phyloP scores from a whole-genome alignment of 1,139 yeast species.

The Zygoascus hellenicus region DNA sequence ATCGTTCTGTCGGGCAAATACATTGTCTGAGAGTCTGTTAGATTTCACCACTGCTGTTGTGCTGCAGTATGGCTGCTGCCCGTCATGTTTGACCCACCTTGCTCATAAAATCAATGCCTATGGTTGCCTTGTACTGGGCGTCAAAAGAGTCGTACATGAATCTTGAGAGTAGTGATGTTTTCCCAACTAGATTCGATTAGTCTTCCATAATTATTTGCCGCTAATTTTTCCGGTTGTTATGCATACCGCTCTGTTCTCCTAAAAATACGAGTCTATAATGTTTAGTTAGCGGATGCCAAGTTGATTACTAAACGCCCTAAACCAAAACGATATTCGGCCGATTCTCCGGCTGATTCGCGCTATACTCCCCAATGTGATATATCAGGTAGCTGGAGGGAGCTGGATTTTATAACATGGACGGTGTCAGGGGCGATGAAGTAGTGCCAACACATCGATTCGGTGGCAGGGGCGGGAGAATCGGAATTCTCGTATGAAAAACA shows the following conservation, averaged over 20 bases:
- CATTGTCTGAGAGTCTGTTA: conserved; percentile 43
- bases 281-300: too few species aligned
- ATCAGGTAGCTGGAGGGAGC: too few species aligned
- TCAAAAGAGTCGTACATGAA: conserved; percentile 99
- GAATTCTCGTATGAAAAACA: too few species aligned
- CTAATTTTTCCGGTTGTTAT: not conserved
- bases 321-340: too few species aligned
- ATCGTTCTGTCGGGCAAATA: conserved; percentile 70
- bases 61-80: not conserved
- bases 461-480: too few species aligned
- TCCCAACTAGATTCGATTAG: conserved; percentile 52
- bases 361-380: too few species aligned
- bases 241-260: conserved; percentile 87
- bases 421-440: too few species aligned
- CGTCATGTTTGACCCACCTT: conserved; percentile 36
- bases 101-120: conserved; percentile 91
- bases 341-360: too few species aligned
- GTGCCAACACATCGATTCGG: too few species aligned
- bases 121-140: conserved; percentile 82
- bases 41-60: not conserved
- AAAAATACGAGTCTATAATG: conserved; percentile 72
- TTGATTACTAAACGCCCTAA: too few species aligned
- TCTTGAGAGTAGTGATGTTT: conserved; percentile 88
- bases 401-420: too few species aligned
- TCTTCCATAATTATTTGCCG: not conserved